Evolutionary conservation across 139 green algal species (phyloP), one percentile per base, ranked within the genome.

Genomic region (Deuterostichococcus epilithicus): DNA sequence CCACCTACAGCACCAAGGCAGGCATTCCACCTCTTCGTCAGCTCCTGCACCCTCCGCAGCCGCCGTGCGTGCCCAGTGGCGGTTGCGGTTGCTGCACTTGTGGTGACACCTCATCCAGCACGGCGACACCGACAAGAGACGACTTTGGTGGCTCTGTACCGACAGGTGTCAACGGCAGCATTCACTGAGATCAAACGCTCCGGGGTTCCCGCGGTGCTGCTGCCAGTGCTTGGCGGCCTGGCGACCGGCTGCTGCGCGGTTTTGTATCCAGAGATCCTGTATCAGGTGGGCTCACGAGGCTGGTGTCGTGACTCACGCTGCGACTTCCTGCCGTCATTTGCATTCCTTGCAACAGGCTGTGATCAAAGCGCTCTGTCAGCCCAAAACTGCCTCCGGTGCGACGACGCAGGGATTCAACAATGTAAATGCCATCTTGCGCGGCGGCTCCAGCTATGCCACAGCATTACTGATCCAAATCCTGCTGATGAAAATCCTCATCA

Each of bases 401-500:
- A 44, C 28, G 28, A 13, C 15, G 34, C 72, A 83, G 73, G 90
- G 90, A 1, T 94, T 94, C 74, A 78, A 89, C 73, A 96, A 96
- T 81, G 83, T 96, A 0, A 92, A 94, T 74, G 82, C 85, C 39
- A 79, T 96, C 0, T 79, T 96, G 35, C 73, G 75, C 58, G 47
- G 67, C 20, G 39, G 34, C 5, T 76, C 60, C 13, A 35, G 80
- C 36, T 88, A 86, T 39, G 68, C 81, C 1, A 67, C 82, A 25
- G 47, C 47, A 35, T 85, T 98, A 33, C 87, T 98, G 67, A 60
- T 93, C 37, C 80, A 93, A 73, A 89, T 95, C n/a, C 81, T 90
- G 39, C 74, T 76, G 1, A 87, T 88, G 34, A 98, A 98, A 85
- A 88, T 99, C n/a, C 81, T 92, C 4, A 87, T 90, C 35, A 99